Evolutionary conservation across 768 basidiomycete genomes (phyloP).

Genomic region (Tulasnella sp.): DNA sequence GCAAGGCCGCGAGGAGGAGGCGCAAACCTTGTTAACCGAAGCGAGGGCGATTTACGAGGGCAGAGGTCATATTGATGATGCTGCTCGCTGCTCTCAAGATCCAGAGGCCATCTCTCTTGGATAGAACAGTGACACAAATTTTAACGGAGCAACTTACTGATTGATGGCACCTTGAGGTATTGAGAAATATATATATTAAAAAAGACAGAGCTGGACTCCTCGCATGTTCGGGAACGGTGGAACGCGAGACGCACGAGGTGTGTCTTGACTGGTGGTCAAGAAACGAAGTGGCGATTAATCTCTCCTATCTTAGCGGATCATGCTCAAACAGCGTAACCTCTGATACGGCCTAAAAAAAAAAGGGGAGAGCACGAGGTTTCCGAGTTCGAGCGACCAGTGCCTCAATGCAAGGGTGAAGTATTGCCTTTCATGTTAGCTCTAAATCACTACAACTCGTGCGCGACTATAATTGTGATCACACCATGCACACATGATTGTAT

Average conservation of each 20-base stretch:
- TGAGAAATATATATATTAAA: neutral
- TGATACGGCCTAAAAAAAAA: neutral
- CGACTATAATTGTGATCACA: too few species aligned
- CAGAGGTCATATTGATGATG: neutral
- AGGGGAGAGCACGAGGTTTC: neutral
- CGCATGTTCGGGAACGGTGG: neutral
- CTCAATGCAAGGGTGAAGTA: neutral
- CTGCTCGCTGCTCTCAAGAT: neutral
- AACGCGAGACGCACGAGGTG: neutral
- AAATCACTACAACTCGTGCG: neutral
- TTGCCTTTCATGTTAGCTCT: neutral
- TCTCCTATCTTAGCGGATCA: neutral
- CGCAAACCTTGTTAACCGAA: neutral
- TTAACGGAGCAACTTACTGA: neutral
- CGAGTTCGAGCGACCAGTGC: neutral
- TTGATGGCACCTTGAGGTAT: neutral
- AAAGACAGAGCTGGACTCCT: neutral
- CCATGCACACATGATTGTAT: too few species aligned
- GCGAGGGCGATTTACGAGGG: neutral
- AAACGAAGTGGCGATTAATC: neutral
- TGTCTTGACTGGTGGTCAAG: neutral
- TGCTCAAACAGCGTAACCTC: neutral
- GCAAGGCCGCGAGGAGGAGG: neutral
- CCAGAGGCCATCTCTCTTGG: neutral
- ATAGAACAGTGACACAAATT: neutral